Conservation (phyloP, 768 basidiomycete species). For the Hericium rajendrae region DNA sequence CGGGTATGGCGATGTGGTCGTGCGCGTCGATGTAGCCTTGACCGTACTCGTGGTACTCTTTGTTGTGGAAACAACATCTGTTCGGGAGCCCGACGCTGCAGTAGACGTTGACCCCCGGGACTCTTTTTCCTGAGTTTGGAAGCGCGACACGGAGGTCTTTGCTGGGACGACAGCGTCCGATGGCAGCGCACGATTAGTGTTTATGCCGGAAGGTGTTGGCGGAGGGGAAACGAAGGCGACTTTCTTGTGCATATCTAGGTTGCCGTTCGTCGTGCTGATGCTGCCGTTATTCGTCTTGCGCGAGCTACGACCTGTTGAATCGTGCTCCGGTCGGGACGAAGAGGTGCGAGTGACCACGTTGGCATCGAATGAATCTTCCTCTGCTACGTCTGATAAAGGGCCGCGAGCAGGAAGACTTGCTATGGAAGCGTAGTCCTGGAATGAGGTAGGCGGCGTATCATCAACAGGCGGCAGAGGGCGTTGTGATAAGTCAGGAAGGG, state of each 20-base stretch:
- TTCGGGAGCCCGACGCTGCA: conserved; percentile 51
- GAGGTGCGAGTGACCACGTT: conserved; percentile 10
- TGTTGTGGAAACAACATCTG: conserved; percentile 38
- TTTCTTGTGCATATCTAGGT: conserved; percentile 62
- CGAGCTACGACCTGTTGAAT: conserved; percentile 25
- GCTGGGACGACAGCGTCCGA: conserved; percentile 31
- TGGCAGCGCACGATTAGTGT: conserved; percentile 40
- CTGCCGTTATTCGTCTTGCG: conserved; percentile 32
- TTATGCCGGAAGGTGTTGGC: conserved; percentile 47
- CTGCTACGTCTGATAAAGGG: conserved; percentile 12
- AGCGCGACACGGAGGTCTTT: conserved; percentile 69
- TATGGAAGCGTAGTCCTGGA: conserved; percentile 18
- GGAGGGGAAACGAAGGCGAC: conserved; percentile 82
- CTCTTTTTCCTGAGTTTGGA: conserved; percentile 66
- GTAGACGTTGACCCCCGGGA: conserved; percentile 58
- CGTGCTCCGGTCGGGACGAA: conserved; percentile 19
- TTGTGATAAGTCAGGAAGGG: conserved; percentile 55
- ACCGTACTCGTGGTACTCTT: conserved; percentile 35
- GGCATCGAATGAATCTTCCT: conserved; percentile 12
- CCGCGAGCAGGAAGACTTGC: conserved; percentile 14
- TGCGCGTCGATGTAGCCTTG: conserved; percentile 50
- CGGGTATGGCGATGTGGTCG: conserved; percentile 53
- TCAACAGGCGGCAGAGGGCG: conserved; percentile 42
- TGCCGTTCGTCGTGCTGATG: conserved; percentile 18
- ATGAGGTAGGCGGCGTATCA: conserved; percentile 27